Evolutionary conservation across 306 rosid genomes (phyloP).

Genomic region (Purshia tridentata): DNA sequence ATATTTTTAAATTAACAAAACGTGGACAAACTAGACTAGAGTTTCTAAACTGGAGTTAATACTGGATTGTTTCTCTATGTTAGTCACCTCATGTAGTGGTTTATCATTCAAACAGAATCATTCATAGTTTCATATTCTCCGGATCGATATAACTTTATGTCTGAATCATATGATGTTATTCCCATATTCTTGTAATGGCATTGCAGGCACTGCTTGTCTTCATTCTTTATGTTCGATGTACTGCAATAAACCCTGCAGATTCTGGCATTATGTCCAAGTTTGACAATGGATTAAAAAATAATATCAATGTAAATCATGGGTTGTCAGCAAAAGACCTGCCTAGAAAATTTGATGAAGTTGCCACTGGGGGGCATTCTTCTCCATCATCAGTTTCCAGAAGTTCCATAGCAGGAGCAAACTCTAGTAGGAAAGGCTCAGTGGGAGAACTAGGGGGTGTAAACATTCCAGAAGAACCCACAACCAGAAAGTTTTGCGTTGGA

Average conservation of each 20-base stretch:
- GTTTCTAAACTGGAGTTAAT: background rate
- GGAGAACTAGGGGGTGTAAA: conserved; percentile 61
- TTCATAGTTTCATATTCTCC: background rate
- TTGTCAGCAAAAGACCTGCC: conserved; percentile 53
- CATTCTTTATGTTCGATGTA: conserved; percentile 87
- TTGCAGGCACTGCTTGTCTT: conserved; percentile 89
- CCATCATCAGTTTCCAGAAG: conserved; percentile 71
- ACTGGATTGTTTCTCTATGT: background rate
- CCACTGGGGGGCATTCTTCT: conserved; percentile 56
- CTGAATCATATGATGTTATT: conserved; percentile 13
- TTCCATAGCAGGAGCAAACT: conserved; percentile 60
- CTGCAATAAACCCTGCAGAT: conserved; percentile 98
- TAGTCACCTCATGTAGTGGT: background rate
- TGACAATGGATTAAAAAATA: conserved; percentile 45
- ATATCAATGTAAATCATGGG: conserved; percentile 39
- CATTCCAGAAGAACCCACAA: conserved; percentile 38
- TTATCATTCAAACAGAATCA: background rate
- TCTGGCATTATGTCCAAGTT: conserved; percentile 92
- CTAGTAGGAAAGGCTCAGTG: conserved; percentile 80
- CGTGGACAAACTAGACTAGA: background rate
- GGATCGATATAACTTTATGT: background rate
- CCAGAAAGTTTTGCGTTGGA: conserved; percentile 42
- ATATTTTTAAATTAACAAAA: background rate
- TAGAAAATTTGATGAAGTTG: conserved; percentile 54
- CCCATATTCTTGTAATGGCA: conserved; percentile 32